Evolutionary conservation across 495 filamentous ascomycete genomes (phyloP).

Genomic region (Tuber umbilicatum): DNA sequence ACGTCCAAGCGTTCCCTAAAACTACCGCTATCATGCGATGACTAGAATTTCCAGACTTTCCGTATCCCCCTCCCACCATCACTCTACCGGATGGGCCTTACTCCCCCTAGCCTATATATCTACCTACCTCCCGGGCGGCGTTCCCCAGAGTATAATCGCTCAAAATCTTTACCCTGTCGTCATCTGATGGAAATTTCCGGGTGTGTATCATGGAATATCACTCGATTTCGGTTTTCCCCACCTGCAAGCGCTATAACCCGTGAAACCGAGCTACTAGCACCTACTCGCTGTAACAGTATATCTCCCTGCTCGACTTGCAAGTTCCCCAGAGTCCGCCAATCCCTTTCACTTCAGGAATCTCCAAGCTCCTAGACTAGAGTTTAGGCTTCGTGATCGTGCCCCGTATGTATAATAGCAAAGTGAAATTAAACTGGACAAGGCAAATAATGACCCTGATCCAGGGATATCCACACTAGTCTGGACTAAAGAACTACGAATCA

Average conservation of each 20-base stretch:
- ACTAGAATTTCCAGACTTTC: not conserved
- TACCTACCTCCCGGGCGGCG: not conserved
- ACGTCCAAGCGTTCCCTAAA: not conserved
- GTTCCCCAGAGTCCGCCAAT: not conserved
- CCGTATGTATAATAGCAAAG: not conserved
- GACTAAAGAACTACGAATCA: not conserved
- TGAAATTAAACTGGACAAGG: not conserved
- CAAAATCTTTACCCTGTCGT: not conserved
- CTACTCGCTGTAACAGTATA: not conserved
- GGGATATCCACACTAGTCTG: not conserved
- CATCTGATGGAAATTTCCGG: not conserved
- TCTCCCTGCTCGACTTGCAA: not conserved
- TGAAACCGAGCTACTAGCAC: not conserved
- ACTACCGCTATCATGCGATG: not conserved
- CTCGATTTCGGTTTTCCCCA: not conserved
- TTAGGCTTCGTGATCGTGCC: not conserved
- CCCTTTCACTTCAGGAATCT: not conserved
- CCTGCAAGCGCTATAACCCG: not conserved
- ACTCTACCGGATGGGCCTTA: not conserved
- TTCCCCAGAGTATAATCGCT: not conserved
- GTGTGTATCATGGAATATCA: not conserved
- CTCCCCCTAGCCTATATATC: not conserved
- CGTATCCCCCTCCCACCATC: not conserved
- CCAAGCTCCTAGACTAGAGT: not conserved
- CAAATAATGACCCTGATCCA: not conserved